Base-by-base conservation (phyloP, 495 filamentous ascomycete genomes). In the Neurospora sp. region DNA sequence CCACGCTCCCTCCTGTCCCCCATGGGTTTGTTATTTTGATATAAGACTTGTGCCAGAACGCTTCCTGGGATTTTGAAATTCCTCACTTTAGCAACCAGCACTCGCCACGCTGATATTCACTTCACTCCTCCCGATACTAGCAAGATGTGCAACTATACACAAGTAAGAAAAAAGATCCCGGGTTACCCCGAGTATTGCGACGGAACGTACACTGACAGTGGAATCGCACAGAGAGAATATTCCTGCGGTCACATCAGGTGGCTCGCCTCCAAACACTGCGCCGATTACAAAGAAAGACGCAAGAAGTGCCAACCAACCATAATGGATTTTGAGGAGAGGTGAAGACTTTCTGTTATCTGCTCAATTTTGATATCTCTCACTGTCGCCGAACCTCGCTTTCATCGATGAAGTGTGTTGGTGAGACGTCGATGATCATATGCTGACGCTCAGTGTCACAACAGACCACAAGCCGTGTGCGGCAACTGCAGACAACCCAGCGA, bases 311-410 rank as follows among this genome's bases (percentile, higher is more conserved):
- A 41, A 35, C 72, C 72, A 27, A 71, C 70, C 2, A 59, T 76
- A 35, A 72, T 68, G 18, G 70, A 59, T 1, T 76, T 76, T 44
- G 72, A 76, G 68, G 70, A 76, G 6, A 74, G 74, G 73, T 72
- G 27, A 69, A 16, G 1, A 0, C 41, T 9, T 35, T 35, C 1
- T 31, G 6, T 65, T 35, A 0, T 35, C 14, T 37, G 5, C 53
- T 18, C 53, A 8, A 7, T 35, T 31, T 6, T 35, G 53, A 35
- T 27, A 31, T 65, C 53, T 27, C 14, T 35, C 12, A 16, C 53
- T 16, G 6, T 31, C 14, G 27, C 27, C 22, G 27, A 14, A 8
- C 22, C 27, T 65, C 27, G 27, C 5, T 35, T 59, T 59, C 10
- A 27, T 27, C 47, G 10, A 4, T 2, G 4, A 59, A 59, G 47